Conservation (phyloP, 1,284 basidiomycete genomes). For the Pascua sp. region DNA sequence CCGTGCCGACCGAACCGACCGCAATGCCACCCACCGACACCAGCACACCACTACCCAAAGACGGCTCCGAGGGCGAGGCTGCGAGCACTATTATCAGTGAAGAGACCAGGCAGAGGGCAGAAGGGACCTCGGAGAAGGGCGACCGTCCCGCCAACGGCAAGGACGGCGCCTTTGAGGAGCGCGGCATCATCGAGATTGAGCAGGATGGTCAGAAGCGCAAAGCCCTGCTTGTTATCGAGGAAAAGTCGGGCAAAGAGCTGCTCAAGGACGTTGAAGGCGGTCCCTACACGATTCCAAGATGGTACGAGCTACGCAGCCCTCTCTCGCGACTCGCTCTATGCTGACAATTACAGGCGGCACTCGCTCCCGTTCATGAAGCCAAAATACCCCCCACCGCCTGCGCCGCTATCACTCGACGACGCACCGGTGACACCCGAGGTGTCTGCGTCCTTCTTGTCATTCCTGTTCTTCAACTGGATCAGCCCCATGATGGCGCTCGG, state of each 20-base stretch:
- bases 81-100: too few relatives aligned
- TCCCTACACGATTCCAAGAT: constrained; percentile 41
- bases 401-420: constrained; percentile 58
- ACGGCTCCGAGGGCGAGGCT: too few relatives aligned
- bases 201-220: constrained; percentile 32
- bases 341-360: constrained; percentile 32
- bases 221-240: constrained; percentile 40
- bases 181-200: constrained; percentile 21
- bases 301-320: constrained; percentile 26
- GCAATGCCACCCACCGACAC: too few relatives aligned
- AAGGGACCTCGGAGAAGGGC: too few relatives aligned
- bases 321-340: constrained; percentile 1
- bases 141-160: neutral
- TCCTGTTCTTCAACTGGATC: constrained; percentile 69
- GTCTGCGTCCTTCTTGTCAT: constrained; percentile 55
- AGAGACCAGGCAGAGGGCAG: too few relatives aligned
- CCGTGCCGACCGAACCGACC: constrained; percentile 1
- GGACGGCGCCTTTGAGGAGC: constrained; percentile 11
- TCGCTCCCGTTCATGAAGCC: constrained; percentile 47
- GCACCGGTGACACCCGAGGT: constrained; percentile 57
- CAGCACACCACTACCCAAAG: too few relatives aligned
- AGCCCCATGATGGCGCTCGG: constrained; percentile 61
- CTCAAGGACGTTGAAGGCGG: constrained; percentile 38
- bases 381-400: constrained; percentile 51
- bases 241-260: constrained; percentile 37